These are phyloP conservation scores for Coemansia sp. DNA, from an alignment of 371 early-diverging fungal genomes.

Conservation along the genomic window DNA sequence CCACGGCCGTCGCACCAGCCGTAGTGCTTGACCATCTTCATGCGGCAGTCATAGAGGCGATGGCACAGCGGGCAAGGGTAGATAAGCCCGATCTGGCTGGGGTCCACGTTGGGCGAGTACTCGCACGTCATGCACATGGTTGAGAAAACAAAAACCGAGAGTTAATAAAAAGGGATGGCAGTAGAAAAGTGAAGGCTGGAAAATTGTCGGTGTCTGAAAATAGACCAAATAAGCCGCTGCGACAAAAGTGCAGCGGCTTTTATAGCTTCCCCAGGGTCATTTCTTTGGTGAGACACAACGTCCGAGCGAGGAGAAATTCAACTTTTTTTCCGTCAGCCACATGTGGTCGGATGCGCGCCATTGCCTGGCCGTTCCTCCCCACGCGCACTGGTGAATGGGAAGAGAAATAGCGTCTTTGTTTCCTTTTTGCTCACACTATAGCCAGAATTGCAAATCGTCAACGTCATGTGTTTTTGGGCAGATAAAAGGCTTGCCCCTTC, in stretches of 20 bases:
- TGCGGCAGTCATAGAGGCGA: slow-evolving; percentile 3
- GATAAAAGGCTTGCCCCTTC: neutral
- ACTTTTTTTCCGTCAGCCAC: neutral
- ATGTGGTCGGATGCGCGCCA: neutral
- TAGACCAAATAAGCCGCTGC: neutral
- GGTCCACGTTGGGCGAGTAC: neutral
- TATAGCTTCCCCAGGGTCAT: neutral
- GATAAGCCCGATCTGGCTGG: neutral
- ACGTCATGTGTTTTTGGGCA: neutral
- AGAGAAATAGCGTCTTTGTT: neutral
- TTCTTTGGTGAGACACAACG: neutral
- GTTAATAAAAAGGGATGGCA: neutral
- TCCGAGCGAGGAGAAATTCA: neutral
- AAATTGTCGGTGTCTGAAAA: no score
- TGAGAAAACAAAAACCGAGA: neutral
- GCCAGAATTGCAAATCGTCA: neutral
- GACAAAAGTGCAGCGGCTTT: neutral
- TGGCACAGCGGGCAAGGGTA: slow-evolving; percentile 4
- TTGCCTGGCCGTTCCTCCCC: neutral
- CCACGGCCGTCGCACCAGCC: slow-evolving; percentile 1
- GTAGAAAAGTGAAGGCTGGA: no score
- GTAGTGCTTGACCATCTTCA: slow-evolving; percentile 6
- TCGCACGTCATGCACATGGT: slow-evolving; percentile 4
- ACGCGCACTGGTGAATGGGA: neutral
- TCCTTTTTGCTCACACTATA: neutral